Conservation (phyloP, 1,284 basidiomycete genomes). For the Sutorius eximius region DNA sequence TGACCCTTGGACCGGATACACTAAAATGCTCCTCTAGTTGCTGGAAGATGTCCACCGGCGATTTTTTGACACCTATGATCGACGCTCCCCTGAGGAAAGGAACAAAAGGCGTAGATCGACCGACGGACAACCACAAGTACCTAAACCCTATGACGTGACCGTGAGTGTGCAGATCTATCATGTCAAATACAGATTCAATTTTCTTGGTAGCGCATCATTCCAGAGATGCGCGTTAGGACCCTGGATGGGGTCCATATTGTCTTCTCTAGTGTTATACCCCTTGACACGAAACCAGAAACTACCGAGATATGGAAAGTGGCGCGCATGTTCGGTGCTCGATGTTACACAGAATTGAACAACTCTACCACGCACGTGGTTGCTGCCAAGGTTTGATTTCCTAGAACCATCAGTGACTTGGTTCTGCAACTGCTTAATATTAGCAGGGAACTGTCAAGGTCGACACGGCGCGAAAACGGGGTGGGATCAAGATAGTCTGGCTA, state of each 20-base stretch:
- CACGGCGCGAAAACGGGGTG: slow-evolving; percentile 65
- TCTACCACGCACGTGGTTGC: slow-evolving; percentile 90
- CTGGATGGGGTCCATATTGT: slow-evolving; percentile 79
- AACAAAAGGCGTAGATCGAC: slow-evolving; percentile 29
- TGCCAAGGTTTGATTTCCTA: slow-evolving; percentile 58
- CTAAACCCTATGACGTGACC: slow-evolving; percentile 55
- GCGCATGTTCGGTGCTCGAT: slow-evolving; percentile 84
- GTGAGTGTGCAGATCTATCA: slow-evolving; percentile 40
- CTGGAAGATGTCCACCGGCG: slow-evolving; percentile 73
- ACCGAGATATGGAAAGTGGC: slow-evolving; percentile 90
- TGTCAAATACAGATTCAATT: slow-evolving; percentile 7
- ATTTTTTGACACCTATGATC: slow-evolving; percentile 72
- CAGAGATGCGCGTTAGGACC: slow-evolving; percentile 72
- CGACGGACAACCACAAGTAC: slow-evolving; percentile 32
- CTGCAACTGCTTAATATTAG: slow-evolving; percentile 38
- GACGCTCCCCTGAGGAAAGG: slow-evolving; percentile 39
- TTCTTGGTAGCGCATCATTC: slow-evolving; percentile 71
- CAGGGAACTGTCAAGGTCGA: slow-evolving; percentile 91
- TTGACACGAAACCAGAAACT: slow-evolving; percentile 74
- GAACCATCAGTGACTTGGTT: neutral
- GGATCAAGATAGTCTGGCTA: slow-evolving; percentile 82
- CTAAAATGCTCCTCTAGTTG: slow-evolving; percentile 49
- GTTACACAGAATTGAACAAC: slow-evolving; percentile 66
- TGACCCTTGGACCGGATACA: neutral
- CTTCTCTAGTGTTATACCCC: slow-evolving; percentile 93